Evolutionary conservation across 2,329 filamentous ascomycete species (phyloP), one percentile per base, ranked within the genome.

Genomic region (Colletotrichum theobromicola): DNA sequence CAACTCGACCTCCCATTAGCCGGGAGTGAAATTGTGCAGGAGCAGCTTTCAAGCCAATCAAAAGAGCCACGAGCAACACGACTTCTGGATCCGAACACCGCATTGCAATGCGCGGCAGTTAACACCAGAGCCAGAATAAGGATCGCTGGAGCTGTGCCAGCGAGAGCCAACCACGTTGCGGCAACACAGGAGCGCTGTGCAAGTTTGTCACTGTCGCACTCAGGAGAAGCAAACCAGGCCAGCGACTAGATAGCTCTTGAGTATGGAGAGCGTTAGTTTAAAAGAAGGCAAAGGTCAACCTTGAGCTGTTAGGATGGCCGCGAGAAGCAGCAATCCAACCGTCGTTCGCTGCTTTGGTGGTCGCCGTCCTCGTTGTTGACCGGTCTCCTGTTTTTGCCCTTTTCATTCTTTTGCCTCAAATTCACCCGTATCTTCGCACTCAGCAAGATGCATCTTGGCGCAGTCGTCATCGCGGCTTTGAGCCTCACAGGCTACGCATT

Each of bases 401-500:
- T 26, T 72, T 50, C 58, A 37, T n/a, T 46, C n/a, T 15, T 66
- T 65, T 6, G 8, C 46, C 32, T 55, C 9, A 15, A 4, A 61
- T n/a, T 46, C 18, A n/a, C 26, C 35, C 28, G 10, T 13, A 21
- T 30, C 32, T 34, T 46, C 42, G 12, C 15, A 37, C 10, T 46
- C 42, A 21, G 12, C 42, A 66, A 24, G 5, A 76, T 77, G 74
- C 67, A 72, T 26, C 34, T 76, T 28, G 63, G 53, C 30, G 46
- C 28, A 46, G 53, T 58, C 60, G 50, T 72, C 60, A 46, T 76
- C 34, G 63, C 55, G 42, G 61, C 67, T 32, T 46, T 72, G 62
- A 53, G 63, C 67, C 67, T 77, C 50, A 71, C 58, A 58, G 61
- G 34, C 7, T 58, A 68, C 13, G 74, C 75, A 35, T 67, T 35